A percentile compares a stretch with the other conserved stretches of the same genome.
Evolutionary conservation across 768 basidiomycete species (phyloP).

Genomic region (Xerocomellus intermedius): DNA sequence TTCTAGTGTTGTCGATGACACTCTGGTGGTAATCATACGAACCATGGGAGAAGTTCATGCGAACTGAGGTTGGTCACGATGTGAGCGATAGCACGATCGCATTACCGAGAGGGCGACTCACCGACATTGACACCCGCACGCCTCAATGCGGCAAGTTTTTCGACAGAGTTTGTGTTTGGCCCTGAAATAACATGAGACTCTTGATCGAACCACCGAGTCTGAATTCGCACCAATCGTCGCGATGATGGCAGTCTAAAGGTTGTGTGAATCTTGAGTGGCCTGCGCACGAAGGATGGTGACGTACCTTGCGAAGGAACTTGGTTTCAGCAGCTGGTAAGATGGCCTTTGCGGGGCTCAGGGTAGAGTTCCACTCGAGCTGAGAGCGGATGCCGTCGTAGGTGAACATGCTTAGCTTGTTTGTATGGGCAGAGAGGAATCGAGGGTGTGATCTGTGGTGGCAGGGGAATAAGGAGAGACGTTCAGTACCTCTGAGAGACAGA

Average conservation of each 20-base stretch:
- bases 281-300: slow-evolving; percentile 14
- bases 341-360: slow-evolving; percentile 69
- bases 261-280: slow-evolving; percentile 3
- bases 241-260: slow-evolving; percentile 86
- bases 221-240: slow-evolving; percentile 84
- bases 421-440: slow-evolving; percentile 9
- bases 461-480: slow-evolving; percentile 6
- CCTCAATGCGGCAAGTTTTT: slow-evolving; percentile 81
- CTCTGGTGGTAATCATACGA: slow-evolving; percentile 98
- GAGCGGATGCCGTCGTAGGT: slow-evolving; percentile 62
- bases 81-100: slow-evolving; percentile 2
- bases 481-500: slow-evolving; percentile 12
- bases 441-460: slow-evolving; percentile 6
- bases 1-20: slow-evolving; percentile 96
- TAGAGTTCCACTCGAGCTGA: slow-evolving; percentile 92
- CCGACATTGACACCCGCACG: slow-evolving; percentile 97
- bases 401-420: slow-evolving; percentile 42
- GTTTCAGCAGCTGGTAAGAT: slow-evolving; percentile 73
- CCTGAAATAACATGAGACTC: slow-evolving; percentile 44
- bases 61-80: slow-evolving; percentile 53
- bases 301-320: slow-evolving; percentile 89
- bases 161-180: slow-evolving; percentile 91
- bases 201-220: background rate
- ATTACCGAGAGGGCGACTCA: slow-evolving; percentile 40
- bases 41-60: slow-evolving; percentile 99